A percentile compares a stretch with the other conserved stretches of the same genome.
phyloP scores from a whole-genome alignment of 2,329 filamentous ascomycete species.

The Chaetoscypha palmicola region DNA sequence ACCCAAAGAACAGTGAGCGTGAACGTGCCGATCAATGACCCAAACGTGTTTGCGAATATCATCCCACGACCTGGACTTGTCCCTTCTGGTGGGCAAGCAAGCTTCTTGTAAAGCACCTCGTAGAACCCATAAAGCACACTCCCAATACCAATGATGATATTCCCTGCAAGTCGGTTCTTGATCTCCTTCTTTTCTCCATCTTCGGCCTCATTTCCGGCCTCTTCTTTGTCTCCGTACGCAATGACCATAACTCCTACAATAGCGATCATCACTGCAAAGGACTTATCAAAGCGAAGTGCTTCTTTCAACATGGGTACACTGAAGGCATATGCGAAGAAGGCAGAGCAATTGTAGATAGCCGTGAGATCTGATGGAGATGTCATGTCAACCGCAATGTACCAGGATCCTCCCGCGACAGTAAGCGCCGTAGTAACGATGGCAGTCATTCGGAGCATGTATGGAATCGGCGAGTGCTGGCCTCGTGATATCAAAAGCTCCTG shows the following conservation, averaged over 20 bases:
- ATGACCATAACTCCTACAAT: slow-evolving; percentile 90
- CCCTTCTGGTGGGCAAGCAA: slow-evolving; percentile 87
- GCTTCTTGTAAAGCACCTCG: slow-evolving; percentile 92
- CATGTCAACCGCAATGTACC: slow-evolving; percentile 92
- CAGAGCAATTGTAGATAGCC: slow-evolving; percentile 98
- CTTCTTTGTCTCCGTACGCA: slow-evolving; percentile 73
- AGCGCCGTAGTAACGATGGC: slow-evolving; percentile 77
- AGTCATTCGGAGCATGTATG: slow-evolving; percentile 74
- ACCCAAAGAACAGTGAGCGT: slow-evolving; percentile 87
- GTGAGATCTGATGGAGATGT: slow-evolving; percentile 92
- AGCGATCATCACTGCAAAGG: slow-evolving; percentile 76
- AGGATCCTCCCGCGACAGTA: slow-evolving; percentile 84
- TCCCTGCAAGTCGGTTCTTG: slow-evolving; percentile 69
- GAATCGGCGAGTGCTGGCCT: slow-evolving; percentile 46
- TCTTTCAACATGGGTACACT: slow-evolving; percentile 85
- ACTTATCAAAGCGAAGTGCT: slow-evolving; percentile 75
- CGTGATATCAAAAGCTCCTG: slow-evolving; percentile 62
- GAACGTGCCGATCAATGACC: slow-evolving; percentile 77
- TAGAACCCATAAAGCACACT: slow-evolving; percentile 94
- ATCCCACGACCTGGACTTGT: slow-evolving; percentile 80
- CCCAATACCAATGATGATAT: slow-evolving; percentile 84
- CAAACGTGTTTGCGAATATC: slow-evolving; percentile 92
- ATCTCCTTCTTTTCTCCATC: slow-evolving; percentile 43
- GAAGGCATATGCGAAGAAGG: slow-evolving; percentile 97
- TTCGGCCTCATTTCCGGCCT: slow-evolving; percentile 48